Base-by-base conservation (phyloP, 768 basidiomycete species). In the Paxillus rubicundulus region DNA sequence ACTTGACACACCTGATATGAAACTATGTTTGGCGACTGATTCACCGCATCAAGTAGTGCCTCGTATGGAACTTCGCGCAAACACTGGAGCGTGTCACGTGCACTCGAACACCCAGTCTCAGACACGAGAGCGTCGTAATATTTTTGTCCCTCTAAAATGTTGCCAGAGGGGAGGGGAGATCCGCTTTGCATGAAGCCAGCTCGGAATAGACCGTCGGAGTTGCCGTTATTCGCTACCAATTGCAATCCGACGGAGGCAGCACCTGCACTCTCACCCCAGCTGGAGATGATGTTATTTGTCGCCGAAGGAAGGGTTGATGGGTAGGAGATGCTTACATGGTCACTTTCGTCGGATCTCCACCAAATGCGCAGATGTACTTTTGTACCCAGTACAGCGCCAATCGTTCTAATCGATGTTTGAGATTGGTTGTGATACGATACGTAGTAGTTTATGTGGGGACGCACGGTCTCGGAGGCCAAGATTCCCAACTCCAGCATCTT, bases 321-420 rank as follows among this genome's bases (percentile, higher is more conserved):
- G n/a, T 21, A 21, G 17, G 30, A 47, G n/a, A n/a, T n/a, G n/a
- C n/a, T n/a, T n/a, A n/a, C n/a, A n/a, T n/a, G 24, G 70, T 62
- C 8, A 75, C 76, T 66, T 77, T 74, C 10, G n/a, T 59, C 17
- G 71, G 72, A 54, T 79, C 80, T 13, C 84, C 85, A 10, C 86
- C 85, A 55, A 87, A 88, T 0, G 65, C 63, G 13, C 58, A 71
- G 40, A 87, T 85, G 57, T 87, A 80, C 20, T 73, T 64, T n/a
- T n/a, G n/a, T 0, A 87, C 76, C 86, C 80, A 82, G 55, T 72
- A 56, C 9, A 81, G 60, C 1, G 78, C 79, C 8, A 69, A 55
- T 8, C 69, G 60, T 47, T 68, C 67, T 76, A 57, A n/a, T 20
- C 5, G 18, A 24, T 13, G 12, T 33, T 49, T 21, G 1, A 13